A percentile compares a stretch with the other conserved stretches of the same genome.
Conservation (phyloP, 805 yeast species). For the Candida alai region DNA sequence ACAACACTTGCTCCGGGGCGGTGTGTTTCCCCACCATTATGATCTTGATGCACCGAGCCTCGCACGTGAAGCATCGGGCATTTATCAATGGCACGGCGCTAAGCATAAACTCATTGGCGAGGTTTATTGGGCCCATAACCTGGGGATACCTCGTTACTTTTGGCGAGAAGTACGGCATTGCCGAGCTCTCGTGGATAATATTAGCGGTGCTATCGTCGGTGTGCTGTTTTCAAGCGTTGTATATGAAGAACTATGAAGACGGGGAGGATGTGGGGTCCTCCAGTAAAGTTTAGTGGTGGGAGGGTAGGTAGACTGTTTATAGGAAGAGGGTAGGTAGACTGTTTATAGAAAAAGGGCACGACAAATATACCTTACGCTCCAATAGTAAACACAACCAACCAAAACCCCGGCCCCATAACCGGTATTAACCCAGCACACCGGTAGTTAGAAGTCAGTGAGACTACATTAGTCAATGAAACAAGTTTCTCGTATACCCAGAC, state of each 20-base stretch:
- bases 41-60: constrained; percentile 51
- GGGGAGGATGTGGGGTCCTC: constrained; percentile 16
- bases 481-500: too few species aligned
- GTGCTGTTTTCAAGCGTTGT: constrained; percentile 19
- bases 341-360: constrained; percentile 1
- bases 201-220: constrained; percentile 20
- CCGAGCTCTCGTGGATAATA: constrained; percentile 30
- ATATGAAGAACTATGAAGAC: constrained; percentile 24
- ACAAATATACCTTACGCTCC: too few species aligned
- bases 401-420: too few species aligned
- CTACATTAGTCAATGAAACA: too few species aligned
- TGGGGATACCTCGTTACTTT: constrained; percentile 48
- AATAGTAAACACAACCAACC: too few species aligned
- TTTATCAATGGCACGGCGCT: constrained; percentile 56
- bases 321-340: neutral
- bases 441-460: too few species aligned
- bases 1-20: constrained; percentile 37
- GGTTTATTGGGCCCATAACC: constrained; percentile 52
- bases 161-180: constrained; percentile 21
- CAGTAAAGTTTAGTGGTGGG: neutral
- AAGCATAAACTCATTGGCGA: constrained; percentile 49
- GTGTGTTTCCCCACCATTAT: constrained; percentile 51
- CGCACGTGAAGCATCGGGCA: constrained; percentile 53
- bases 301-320: constrained; percentile 1
- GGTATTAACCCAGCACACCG: too few species aligned